Evolutionary conservation across 2,329 filamentous ascomycete genomes (phyloP).

Genomic region (Alternaria sp.): DNA sequence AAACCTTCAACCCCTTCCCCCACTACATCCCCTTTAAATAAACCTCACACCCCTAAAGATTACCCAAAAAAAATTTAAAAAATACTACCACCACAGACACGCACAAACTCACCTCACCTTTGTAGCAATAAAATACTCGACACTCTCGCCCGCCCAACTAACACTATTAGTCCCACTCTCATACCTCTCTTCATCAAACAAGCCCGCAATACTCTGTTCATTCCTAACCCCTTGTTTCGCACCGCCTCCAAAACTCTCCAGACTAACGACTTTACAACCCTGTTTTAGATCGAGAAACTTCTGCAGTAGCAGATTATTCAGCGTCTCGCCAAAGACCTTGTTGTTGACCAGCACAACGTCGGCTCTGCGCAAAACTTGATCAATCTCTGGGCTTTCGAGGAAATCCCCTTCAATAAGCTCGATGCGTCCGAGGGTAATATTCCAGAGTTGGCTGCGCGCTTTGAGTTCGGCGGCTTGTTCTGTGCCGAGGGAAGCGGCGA

Average conservation of each 20-base stretch:
- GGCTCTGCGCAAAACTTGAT: slow-evolving; percentile 77
- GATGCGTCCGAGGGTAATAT: slow-evolving; percentile 80
- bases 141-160: slow-evolving; percentile 87
- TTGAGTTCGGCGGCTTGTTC: slow-evolving; percentile 83
- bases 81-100: too few relatives aligned
- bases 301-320: slow-evolving; percentile 84
- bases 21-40: neutral
- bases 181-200: slow-evolving; percentile 78
- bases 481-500: slow-evolving; percentile 82
- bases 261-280: slow-evolving; percentile 86
- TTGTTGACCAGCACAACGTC: slow-evolving; percentile 99
- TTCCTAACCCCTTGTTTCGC: slow-evolving; percentile 73
- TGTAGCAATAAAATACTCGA: slow-evolving; percentile 83
- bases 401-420: slow-evolving; percentile 86
- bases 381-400: slow-evolving; percentile 73
- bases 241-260: slow-evolving; percentile 84
- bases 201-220: slow-evolving; percentile 80
- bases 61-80: neutral
- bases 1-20: neutral
- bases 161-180: slow-evolving; percentile 75
- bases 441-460: slow-evolving; percentile 89
- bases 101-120: slow-evolving; percentile 54
- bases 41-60: neutral
- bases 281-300: slow-evolving; percentile 94
- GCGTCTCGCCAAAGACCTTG: slow-evolving; percentile 87